Conservation (phyloP, 2,329 filamentous ascomycete species). For the Fusarium guadeloupense region DNA sequence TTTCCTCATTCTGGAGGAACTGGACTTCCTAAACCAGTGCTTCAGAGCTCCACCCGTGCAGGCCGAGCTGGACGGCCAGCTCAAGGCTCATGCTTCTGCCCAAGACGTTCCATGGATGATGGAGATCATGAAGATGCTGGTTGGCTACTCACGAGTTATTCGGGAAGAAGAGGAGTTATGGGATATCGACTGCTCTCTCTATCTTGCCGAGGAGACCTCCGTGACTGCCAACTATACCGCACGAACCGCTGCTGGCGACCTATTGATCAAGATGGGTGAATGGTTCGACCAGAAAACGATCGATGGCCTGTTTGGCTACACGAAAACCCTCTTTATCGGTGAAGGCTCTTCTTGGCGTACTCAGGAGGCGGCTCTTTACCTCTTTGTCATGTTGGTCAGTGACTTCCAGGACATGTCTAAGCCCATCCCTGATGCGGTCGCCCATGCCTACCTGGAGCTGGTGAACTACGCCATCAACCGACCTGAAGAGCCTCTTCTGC, state of each 20-base stretch:
- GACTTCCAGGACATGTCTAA: conserved; percentile 85
- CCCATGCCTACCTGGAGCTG: conserved; percentile 80
- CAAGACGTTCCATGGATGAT: conserved; percentile 81
- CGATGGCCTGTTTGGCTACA: conserved; percentile 81
- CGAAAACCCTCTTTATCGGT: conserved; percentile 74
- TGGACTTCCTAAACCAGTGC: conserved; percentile 94
- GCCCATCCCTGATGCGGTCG: conserved; percentile 72
- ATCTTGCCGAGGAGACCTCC: conserved; percentile 92
- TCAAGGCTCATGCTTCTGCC: conserved; percentile 68
- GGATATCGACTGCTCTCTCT: conserved; percentile 96
- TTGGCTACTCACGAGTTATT: conserved; percentile 88
- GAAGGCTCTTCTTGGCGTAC: conserved; percentile 62
- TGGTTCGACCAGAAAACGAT: conserved; percentile 82
- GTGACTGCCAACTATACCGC: conserved; percentile 97
- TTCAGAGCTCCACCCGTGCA: conserved; percentile 88
- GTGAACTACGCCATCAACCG: conserved; percentile 79
- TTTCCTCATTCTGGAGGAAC: conserved; percentile 90
- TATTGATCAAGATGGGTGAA: conserved; percentile 91
- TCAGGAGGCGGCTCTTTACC: conserved; percentile 84
- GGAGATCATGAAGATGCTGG: conserved; percentile 85
- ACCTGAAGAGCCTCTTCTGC: conserved; percentile 76
- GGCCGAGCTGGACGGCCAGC: conserved; percentile 84
- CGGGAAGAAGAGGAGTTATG: conserved; percentile 93
- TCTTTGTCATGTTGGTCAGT: conserved; percentile 83
- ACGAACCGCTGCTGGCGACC: conserved; percentile 88